Evolutionary conservation across 495 filamentous ascomycete genomes (phyloP), one percentile per base, ranked within the genome.

Genomic region (Xylaria cubensis): DNA sequence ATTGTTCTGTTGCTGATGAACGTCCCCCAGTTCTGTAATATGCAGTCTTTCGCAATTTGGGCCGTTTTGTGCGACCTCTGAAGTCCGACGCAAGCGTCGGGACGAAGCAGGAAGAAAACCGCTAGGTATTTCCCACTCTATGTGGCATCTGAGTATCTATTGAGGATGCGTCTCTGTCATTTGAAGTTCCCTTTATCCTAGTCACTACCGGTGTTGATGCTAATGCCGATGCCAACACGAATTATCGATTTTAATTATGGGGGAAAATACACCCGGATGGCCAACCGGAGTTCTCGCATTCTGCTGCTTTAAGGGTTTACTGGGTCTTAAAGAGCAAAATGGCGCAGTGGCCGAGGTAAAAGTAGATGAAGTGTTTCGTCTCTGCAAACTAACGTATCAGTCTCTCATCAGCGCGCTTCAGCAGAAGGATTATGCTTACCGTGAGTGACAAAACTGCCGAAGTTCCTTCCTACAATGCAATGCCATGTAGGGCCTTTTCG

Each of bases 311-410:
- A n/a, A 19, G 34, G 36, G 17, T 12, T 84, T 89, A 98, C 87
- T 98, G 95, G 32, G 96, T 99, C 89, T 99, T 99, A 90, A 98
- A 99, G 67, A 99, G 90, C 55, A 99, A 91, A 77, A 99, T 98
- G 24, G 96, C 96, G 81, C 93, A 97, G 87, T 98, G 96, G 62
- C 96, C 96, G 72, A 98, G 93, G 84, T 98, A 98, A 88, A 99
- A 99, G 86, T 99, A 99, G 80, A 98, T 98, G 86, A 99, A 99
- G 83, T 99, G 96, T 84, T 97, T 97, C 51, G 96, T 98, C 81
- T 99, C 95, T 98, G 41, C 64, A 32, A 29, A 9, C 69, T 19
- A 21, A 32, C n/a, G 46, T 73, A 50, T 72, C 66, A 80, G 74
- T 51, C 46, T 64, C 55, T 34, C 39, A 48, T 36, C 48, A 53